Percentiles rank a stretch among this genome's conserved stretches.
phyloP scores from a whole-genome alignment of 1,284 basidiomycete genomes.

The Melampsora americana region DNA sequence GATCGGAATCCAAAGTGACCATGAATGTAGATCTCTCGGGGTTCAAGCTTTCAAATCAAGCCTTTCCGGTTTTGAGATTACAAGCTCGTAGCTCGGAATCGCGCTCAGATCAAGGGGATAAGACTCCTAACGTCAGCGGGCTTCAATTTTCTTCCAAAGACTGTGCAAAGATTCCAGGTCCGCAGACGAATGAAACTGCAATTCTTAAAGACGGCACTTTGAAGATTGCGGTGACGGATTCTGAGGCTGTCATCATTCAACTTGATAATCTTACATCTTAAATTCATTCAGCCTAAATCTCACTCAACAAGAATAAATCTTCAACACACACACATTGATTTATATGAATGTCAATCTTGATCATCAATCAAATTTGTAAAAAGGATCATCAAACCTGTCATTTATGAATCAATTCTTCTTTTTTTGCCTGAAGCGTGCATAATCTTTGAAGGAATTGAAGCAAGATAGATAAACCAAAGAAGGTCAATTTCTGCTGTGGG shows the following conservation, averaged over 20 bases:
- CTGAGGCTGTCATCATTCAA: slow-evolving; percentile 6
- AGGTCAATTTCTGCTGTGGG: too few relatives aligned
- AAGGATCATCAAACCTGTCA: not conserved
- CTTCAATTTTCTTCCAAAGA: not conserved
- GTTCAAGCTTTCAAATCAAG: not conserved
- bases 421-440: too few relatives aligned
- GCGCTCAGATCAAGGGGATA: not conserved
- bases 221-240: not conserved
- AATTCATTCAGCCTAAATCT: too few relatives aligned
- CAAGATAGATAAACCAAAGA: too few relatives aligned
- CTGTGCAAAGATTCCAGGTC: not conserved
- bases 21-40: not conserved
- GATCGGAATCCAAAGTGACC: not conserved
- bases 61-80: not conserved
- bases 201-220: not conserved
- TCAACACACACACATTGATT: too few relatives aligned
- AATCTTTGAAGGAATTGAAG: too few relatives aligned
- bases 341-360: not conserved
- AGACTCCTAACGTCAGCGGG: not conserved
- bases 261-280: too few relatives aligned
- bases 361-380: not conserved
- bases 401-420: too few relatives aligned
- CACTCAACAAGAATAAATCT: too few relatives aligned
- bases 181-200: not conserved
- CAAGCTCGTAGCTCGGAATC: not conserved